A percentile compares a stretch with the other conserved stretches of the same genome.
These are phyloP conservation scores for Suhomyces coccinellae DNA, from an alignment of 1,139 yeast genomes.

Conservation along the genomic window DNA sequence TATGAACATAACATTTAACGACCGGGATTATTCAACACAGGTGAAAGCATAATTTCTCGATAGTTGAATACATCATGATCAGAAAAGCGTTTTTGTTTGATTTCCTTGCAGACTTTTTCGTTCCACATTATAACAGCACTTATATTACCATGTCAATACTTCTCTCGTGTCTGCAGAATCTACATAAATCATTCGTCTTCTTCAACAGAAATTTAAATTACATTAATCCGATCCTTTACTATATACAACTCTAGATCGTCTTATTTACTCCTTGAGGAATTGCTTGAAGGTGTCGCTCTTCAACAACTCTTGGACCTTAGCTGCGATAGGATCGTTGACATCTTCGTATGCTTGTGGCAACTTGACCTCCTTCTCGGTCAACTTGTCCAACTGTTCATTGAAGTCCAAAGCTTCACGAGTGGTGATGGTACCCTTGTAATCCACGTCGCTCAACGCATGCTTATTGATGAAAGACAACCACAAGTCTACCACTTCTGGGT, in stretches of 20 bases:
- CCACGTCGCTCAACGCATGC: constrained; percentile 78
- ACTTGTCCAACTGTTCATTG: constrained; percentile 32
- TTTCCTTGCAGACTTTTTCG: too few relatives aligned
- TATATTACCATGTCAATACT: too few relatives aligned
- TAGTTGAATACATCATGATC: too few relatives aligned
- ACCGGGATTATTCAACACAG: too few relatives aligned
- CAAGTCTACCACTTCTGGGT: constrained; percentile 79
- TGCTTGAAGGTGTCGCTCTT: constrained; percentile 53
- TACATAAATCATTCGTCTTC: too few relatives aligned
- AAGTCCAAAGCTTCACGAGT: constrained; percentile 56
- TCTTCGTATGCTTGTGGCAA: constrained; percentile 41
- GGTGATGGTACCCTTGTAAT: constrained; percentile 72
- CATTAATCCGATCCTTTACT: not conserved
- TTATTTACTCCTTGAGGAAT: constrained; percentile 13
- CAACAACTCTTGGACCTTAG: constrained; percentile 72
- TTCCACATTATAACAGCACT: too few relatives aligned
- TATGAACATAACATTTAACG: too few relatives aligned
- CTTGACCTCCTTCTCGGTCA: constrained; percentile 27
- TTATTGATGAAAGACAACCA: constrained; percentile 80
- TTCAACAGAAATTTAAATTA: not conserved
- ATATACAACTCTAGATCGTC: constrained; percentile 3
- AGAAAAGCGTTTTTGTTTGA: too few relatives aligned
- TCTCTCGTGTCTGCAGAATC: too few relatives aligned
- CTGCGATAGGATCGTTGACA: constrained; percentile 61
- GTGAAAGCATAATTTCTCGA: too few relatives aligned